Evolutionary conservation across 78 protist species (phyloP), one percentile per base, ranked within the genome.

Genomic region (Pigoraptor vietnamica): DNA sequence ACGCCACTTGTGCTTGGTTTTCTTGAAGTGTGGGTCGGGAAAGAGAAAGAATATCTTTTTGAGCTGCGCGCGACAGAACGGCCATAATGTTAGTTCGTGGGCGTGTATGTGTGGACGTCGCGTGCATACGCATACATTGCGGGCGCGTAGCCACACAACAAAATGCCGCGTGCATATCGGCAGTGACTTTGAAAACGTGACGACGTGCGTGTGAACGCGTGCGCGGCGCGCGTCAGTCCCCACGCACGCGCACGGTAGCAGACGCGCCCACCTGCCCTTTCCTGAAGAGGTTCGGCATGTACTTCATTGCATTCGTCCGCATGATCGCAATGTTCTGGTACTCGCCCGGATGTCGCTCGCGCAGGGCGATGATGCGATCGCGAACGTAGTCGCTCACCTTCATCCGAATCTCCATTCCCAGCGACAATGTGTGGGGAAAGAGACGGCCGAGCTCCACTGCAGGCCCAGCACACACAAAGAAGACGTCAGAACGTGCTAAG

Each of bases 21-120:
- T 92, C 92, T 98, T 98, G 81, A 97, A 98, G 90, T 98, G 99
- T 33, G 99, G 99, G 84, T 98, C 99, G 0, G 99, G 99, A 91
- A 97, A 97, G 89, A 96, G 93, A 94, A 98, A 95, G 94, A 98
- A 97, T 39, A 98, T 92, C 93, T 95, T 96, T 33, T 67, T 55
- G 33, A 96, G 91, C 90, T 91, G 90, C 95, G 89, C 93, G 97
- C 91, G 92, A n/a, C n/a, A n/a, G n/a, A n/a, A 98, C 95, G n/a
- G n/a, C n/a, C n/a, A n/a, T n/a, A n/a, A n/a, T n/a, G n/a, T n/a
- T n/a, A n/a, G n/a, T n/a, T n/a, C n/a, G n/a, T n/a, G n/a, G n/a
- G n/a, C n/a, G n/a, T n/a, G n/a, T n/a, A n/a, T n/a, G n/a, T n/a
- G n/a, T n/a, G n/a, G n/a, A n/a, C n/a, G n/a, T n/a, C 67, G 14